Evolutionary conservation across 768 basidiomycete species (phyloP).

Genomic region (Kondoa subrosea): DNA sequence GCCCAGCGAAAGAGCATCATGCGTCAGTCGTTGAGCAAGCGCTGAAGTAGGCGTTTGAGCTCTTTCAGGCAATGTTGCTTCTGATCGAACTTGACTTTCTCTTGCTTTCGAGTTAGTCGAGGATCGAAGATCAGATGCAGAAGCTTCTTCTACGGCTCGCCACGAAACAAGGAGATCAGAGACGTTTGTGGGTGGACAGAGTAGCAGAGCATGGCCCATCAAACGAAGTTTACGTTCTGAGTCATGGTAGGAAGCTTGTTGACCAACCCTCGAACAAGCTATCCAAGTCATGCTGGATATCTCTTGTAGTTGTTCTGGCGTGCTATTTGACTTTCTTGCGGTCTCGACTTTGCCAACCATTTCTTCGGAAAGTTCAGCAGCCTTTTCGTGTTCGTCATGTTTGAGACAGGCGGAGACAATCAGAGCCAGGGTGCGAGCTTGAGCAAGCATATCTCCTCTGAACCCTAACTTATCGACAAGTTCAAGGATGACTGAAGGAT

Average conservation of each 20-base stretch:
- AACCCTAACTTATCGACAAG: constrained; percentile 76
- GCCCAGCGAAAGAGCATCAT: constrained; percentile 59
- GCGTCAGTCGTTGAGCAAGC: constrained; percentile 31
- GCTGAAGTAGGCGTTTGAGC: constrained; percentile 40
- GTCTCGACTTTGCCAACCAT: constrained; percentile 43
- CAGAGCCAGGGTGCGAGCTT: constrained; percentile 75
- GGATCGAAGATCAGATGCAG: constrained; percentile 38
- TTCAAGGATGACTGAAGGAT: constrained; percentile 79
- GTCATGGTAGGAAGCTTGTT: constrained; percentile 59
- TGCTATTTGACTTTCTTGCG: constrained; percentile 11
- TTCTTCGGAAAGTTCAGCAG: constrained; percentile 51
- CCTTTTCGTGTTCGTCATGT: constrained; percentile 57
- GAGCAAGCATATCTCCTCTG: constrained; percentile 48
- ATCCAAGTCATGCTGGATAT: constrained; percentile 64
- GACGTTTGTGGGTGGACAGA: constrained; percentile 67
- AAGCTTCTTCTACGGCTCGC: constrained; percentile 55
- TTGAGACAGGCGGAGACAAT: constrained; percentile 71
- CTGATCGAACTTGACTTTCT: background rate
- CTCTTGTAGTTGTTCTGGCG: constrained; percentile 37
- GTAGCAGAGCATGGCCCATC: constrained; percentile 62
- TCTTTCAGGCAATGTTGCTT: background rate
- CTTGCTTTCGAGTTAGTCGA: constrained; percentile 9
- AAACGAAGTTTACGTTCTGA: constrained; percentile 49
- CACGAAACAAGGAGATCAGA: constrained; percentile 61
- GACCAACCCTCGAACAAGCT: constrained; percentile 70